Evolutionary conservation across 441 rosid species (phyloP).

Genomic region (Arabidopsis lyrata): DNA sequence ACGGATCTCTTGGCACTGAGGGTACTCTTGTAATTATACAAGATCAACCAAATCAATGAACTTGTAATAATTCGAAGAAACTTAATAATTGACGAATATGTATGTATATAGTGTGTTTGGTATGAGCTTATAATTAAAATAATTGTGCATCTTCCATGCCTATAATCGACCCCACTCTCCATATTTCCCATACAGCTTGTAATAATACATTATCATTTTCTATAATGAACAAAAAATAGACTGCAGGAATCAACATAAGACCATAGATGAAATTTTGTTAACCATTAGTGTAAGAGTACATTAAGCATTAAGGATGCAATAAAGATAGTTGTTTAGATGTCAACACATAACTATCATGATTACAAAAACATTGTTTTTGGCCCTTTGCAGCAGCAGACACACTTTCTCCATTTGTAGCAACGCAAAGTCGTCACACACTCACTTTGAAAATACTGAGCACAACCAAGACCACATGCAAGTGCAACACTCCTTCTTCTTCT

Average conservation of each 20-base stretch:
- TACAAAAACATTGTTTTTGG: slow-evolving; percentile 31
- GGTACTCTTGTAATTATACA: slow-evolving; percentile 25
- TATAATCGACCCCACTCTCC: slow-evolving; percentile 14
- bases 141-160: slow-evolving; percentile 24
- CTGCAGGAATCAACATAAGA: not conserved
- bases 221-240: not conserved
- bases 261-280: not conserved
- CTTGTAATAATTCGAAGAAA: slow-evolving; percentile 4
- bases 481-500: slow-evolving; percentile 33
- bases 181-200: slow-evolving; percentile 13
- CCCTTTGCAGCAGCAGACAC: slow-evolving; percentile 33
- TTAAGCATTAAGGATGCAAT: not conserved
- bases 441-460: slow-evolving; percentile 36
- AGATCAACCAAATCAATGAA: not conserved
- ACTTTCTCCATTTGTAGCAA: slow-evolving; percentile 37
- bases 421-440: slow-evolving; percentile 28
- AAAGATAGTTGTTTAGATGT: not conserved
- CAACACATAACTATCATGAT: slow-evolving; percentile 10
- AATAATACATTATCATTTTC: not conserved
- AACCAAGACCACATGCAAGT: slow-evolving; percentile 54
- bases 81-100: not conserved
- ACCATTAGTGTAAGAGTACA: not conserved
- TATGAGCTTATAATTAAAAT: slow-evolving; percentile 28
- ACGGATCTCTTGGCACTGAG: slow-evolving; percentile 29
- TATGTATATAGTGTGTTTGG: slow-evolving; percentile 30